Evolutionary conservation across 345 rosid genomes (phyloP).

Genomic region (Stellera chamaejasme): DNA sequence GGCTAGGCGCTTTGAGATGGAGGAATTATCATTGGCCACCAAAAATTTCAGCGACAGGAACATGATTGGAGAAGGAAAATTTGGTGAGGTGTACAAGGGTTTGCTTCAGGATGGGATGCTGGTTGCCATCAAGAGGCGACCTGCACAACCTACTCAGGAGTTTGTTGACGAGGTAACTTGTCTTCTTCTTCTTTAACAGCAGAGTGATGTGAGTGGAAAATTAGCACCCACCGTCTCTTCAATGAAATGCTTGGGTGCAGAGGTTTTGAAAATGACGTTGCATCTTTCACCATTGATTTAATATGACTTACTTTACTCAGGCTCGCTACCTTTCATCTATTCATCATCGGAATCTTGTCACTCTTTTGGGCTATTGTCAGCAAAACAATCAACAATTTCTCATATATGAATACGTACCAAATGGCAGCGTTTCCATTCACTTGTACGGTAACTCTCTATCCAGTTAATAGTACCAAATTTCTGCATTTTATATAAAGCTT

Average conservation of each 20-base stretch:
- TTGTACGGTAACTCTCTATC: slow-evolving; percentile 91
- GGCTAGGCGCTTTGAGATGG: slow-evolving; percentile 76
- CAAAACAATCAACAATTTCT: slow-evolving; percentile 74
- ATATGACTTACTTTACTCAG: slow-evolving; percentile 29
- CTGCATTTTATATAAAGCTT: slow-evolving; percentile 5
- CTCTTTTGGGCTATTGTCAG: slow-evolving; percentile 89
- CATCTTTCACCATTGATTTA: slow-evolving; percentile 13
- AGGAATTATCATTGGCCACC: slow-evolving; percentile 78
- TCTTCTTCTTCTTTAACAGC: neutral
- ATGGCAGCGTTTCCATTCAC: slow-evolving; percentile 96
- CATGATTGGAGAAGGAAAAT: slow-evolving; percentile 82
- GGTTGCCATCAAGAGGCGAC: slow-evolving; percentile 84
- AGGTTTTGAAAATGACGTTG: neutral
- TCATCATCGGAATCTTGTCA: slow-evolving; percentile 78
- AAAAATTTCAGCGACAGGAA: slow-evolving; percentile 63
- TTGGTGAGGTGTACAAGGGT: slow-evolving; percentile 88
- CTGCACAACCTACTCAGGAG: slow-evolving; percentile 63
- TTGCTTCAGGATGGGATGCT: slow-evolving; percentile 86
- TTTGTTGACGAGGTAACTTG: slow-evolving; percentile 72
- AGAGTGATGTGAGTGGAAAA: too few species aligned
- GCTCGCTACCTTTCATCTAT: slow-evolving; percentile 79
- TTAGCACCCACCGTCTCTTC: too few species aligned
- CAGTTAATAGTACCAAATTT: slow-evolving; percentile 10
- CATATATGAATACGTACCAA: slow-evolving; percentile 81
- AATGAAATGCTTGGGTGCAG: neutral